phyloP scores from a whole-genome alignment of 2,329 filamentous ascomycete genomes.

The Stylonectria norvegica region DNA sequence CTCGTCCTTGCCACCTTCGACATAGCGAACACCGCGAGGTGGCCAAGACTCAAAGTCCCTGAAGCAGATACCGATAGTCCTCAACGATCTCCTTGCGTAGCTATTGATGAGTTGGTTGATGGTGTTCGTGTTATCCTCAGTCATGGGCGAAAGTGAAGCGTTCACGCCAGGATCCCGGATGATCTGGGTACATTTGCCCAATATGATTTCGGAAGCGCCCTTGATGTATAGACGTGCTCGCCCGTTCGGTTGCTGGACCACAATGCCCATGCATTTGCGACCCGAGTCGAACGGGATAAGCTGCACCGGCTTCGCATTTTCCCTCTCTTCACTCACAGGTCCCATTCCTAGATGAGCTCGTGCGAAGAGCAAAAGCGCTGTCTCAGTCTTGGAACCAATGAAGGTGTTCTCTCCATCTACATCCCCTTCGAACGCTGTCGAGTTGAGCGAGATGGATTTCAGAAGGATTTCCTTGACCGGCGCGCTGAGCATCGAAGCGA shows the following conservation, averaged over 20 bases:
- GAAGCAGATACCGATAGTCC: slow-evolving; percentile 81
- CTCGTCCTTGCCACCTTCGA: slow-evolving; percentile 55
- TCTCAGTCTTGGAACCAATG: slow-evolving; percentile 76
- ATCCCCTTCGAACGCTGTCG: slow-evolving; percentile 73
- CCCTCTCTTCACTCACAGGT: slow-evolving; percentile 60
- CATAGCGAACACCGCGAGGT: slow-evolving; percentile 56
- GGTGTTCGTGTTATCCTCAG: slow-evolving; percentile 50
- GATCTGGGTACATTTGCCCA: slow-evolving; percentile 52
- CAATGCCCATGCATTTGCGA: slow-evolving; percentile 68
- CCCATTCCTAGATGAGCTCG: slow-evolving; percentile 65
- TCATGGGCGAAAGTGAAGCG: slow-evolving; percentile 42
- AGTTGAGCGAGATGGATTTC: slow-evolving; percentile 62
- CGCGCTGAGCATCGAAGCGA: slow-evolving; percentile 43
- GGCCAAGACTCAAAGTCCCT: slow-evolving; percentile 85
- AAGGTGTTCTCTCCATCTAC: slow-evolving; percentile 64
- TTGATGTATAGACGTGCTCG: slow-evolving; percentile 58
- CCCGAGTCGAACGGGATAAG: slow-evolving; percentile 73
- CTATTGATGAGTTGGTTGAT: slow-evolving; percentile 67
- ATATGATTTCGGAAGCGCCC: slow-evolving; percentile 63
- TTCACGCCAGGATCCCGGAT: slow-evolving; percentile 48
- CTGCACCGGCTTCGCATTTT: slow-evolving; percentile 57
- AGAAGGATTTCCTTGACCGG: slow-evolving; percentile 52
- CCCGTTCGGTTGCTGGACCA: slow-evolving; percentile 50
- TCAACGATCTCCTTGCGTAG: slow-evolving; percentile 76
- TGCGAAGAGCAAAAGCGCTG: slow-evolving; percentile 68